Base-by-base conservation (phyloP, 2,329 filamentous ascomycete genomes). In the Ustilaginoidea virens region DNA sequence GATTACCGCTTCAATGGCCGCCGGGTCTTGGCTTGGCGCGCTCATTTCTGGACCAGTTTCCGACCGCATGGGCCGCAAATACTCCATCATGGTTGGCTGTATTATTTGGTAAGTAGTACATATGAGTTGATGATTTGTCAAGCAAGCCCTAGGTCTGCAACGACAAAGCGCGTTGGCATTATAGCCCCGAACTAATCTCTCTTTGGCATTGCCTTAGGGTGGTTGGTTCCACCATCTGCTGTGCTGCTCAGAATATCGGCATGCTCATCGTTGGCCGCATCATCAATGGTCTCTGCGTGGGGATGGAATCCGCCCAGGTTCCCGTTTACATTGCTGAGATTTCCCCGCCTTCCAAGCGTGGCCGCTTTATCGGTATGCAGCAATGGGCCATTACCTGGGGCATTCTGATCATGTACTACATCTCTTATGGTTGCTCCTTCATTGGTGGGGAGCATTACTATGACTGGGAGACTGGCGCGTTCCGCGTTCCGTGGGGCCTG, bases 371-470 rank as follows among this genome's bases (percentile, higher is more conserved):
- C 17, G 72, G 74, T 31, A 65, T 70, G 30, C 77, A 83, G 49
- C 78, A 83, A 47, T 77, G 75, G 60, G 74, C 76, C 27, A 82
- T 85, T 37, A 80, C 77, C 31, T 79, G 50, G 49, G 51, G 51
- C 33, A 77, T 77, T 39, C 46, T 77, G 38, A 72, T 75, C 54
- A 77, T 77, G 71, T 79, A 76, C 56, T 74, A 72, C 45, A 67
- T 79, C 48, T 65, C 66, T 14, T 67, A 74, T 42, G 78, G 73
- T 14, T 71, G 67, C 48, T 70, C 66, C 31, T 72, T 63, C 45
- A 67, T 80, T 36, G 43, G 58, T 1, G 35, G 55, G 4, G 34
- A 49, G 6, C 35, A 39, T 29, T 38, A 43, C 0, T 17, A 33
- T 16, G 32, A 30, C 25, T 50, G 47, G 39, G 68, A 67, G 12